Base-by-base conservation (phyloP, 2,329 filamentous ascomycete genomes). In the Calonectria pseudoturangicola region DNA sequence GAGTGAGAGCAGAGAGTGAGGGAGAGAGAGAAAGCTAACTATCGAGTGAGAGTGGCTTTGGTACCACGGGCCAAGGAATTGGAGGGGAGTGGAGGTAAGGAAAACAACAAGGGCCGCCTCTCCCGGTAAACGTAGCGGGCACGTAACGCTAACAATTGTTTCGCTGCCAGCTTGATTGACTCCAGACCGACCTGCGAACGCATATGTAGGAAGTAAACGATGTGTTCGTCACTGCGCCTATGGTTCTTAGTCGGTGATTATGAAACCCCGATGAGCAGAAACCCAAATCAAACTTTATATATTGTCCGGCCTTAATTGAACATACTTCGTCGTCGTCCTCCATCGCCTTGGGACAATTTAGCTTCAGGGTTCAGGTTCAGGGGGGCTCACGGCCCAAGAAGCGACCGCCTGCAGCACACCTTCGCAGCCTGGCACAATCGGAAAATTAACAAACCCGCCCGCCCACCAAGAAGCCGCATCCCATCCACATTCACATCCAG, bases 361-460 rank as follows among this genome's bases (percentile, higher is more conserved):
- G 21, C 33, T 60, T 60, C 21, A 25, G 15, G 54, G 54, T 39
- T 60, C 54, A 41, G 54, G 54, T 60, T 60, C 54, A 60, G 54
- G 54, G 51, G 54, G 33, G 33, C 33, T 36, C 33, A 25, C 54
- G 54, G 25, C 54, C 33, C 54, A 41, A 60, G 36, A 60, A 41
- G 33, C 41, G 54, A 12, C 33, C 36, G 54, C 54, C 33, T 39
- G 33, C 54, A 33, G 2, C 43, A n/a, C n/a, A 18, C 43, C 43
- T 47, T 8, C 33, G 50, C 18, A 36, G 51, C 54, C 54, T 30
- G 25, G 33, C 21, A 60, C 33, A 41, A 27, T 60, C 54, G 54
- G 54, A 60, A 60, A 60, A 60, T 60, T 60, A 60, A 41, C 54
- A 60, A 60, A 25, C 54, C 54, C 54, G 54, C 54, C 54, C 33